Evolutionary conservation across 176 grass and related monocot genomes (phyloP), one percentile per base, ranked within the genome.

Genomic region (Oryza meyeriana): DNA sequence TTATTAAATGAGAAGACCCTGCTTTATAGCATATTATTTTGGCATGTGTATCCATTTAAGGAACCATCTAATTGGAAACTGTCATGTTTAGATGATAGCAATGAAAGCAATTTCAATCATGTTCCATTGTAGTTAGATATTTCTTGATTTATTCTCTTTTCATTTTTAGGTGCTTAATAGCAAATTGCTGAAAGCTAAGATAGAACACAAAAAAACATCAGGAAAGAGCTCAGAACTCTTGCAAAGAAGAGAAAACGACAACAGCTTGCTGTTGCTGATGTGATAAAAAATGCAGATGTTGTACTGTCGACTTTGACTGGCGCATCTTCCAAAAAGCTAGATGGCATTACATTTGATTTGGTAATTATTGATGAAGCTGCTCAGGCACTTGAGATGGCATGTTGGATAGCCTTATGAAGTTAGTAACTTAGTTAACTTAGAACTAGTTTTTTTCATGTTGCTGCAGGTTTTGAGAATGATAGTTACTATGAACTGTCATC

Each of bases 331-430:
- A 91, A 84, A 75, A 94, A 98, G 81, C 58, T 98, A 62, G 77
- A 93, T 64, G 81, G 81, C 71, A 85, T 70, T 90, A 64, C 86
- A 45, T 98, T 98, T 91, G 95, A 98, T 89, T 79, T 98, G 81
- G 90, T 98, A 30, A 79, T 98, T 84, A 95, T 98, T 84, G 95
- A 98, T 86, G 95, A 98, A 87, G 95, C 95, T 71, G 95, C 95
- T 84, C 95, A 98, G 84, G 95, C 95, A 67, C 92, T 98, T 11
- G 95, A 98, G 87, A 90, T 94, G 68, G 95, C 90, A 70, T 98
- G 95, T 63, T 98, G 95, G 95, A 94, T 95, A 8, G 90, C 92
- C 74, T 91, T 98, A 74, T 98, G 68, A 98, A 98, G 95, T 98
- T 24, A 66, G 79, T 85, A 80, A 39, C n/a, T n/a, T n/a, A n/a